Evolutionary conservation across 495 filamentous ascomycete species (phyloP).

Genomic region (Penicillium tannophilum): DNA sequence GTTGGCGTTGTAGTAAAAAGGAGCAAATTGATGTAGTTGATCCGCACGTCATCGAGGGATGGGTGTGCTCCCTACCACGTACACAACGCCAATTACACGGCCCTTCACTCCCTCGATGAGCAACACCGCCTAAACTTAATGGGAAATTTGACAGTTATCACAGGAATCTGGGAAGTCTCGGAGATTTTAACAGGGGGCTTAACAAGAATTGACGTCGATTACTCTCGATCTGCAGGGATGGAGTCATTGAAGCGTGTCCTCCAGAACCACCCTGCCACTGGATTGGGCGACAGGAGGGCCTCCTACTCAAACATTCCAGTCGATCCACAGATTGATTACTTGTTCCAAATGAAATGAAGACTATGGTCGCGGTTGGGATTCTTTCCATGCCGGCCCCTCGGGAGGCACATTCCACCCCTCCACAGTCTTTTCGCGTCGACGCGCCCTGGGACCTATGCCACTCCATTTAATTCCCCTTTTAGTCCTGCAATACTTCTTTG

Average conservation of each 20-base stretch:
- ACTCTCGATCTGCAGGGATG: slow-evolving; percentile 22
- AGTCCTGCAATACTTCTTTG: slow-evolving; percentile 16
- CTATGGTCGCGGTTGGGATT: slow-evolving; percentile 25
- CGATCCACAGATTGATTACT: slow-evolving; percentile 13
- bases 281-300: neutral
- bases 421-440: slow-evolving; percentile 36
- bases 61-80: slow-evolving; percentile 6
- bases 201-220: slow-evolving; percentile 22
- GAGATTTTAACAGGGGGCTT: slow-evolving; percentile 19
- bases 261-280: slow-evolving; percentile 4
- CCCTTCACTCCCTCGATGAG: slow-evolving; percentile 3
- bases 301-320: slow-evolving; percentile 21
- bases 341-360: slow-evolving; percentile 2
- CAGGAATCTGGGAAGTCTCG: slow-evolving; percentile 12
- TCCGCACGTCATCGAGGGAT: slow-evolving; percentile 31
- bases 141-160: neutral
- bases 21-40: slow-evolving; percentile 1
- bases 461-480: slow-evolving; percentile 25
- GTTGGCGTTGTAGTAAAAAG: neutral
- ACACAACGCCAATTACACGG: neutral
- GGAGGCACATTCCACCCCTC: slow-evolving; percentile 36
- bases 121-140: neutral
- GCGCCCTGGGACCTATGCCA: slow-evolving; percentile 20
- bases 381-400: slow-evolving; percentile 33
- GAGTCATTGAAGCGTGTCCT: slow-evolving; percentile 3